Percentiles rank a stretch among this genome's conserved stretches.
Conservation (phyloP, 2,329 filamentous ascomycete species). For the Epichloe festucae region DNA sequence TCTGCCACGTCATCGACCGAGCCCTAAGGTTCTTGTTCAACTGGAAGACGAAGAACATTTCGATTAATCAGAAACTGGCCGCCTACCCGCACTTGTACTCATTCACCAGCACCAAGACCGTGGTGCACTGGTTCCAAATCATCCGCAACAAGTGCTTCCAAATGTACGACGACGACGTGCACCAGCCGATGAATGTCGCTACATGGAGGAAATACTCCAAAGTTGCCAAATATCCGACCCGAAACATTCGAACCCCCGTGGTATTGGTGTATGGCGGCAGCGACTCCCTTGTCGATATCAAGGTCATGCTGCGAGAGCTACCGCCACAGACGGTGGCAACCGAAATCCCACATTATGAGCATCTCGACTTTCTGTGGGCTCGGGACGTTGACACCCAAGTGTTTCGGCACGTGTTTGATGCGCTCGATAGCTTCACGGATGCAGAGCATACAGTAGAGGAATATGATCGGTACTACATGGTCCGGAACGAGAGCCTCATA, state of each 20-base stretch:
- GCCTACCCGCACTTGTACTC: conserved; percentile 94
- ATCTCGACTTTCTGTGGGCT: conserved; percentile 94
- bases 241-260: conserved; percentile 92
- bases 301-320: conserved; percentile 80
- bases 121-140: conserved; percentile 99
- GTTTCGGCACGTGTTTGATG: conserved; percentile 84
- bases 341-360: conserved; percentile 85
- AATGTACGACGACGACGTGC: conserved; percentile 94
- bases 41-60: conserved; percentile 79
- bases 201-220: conserved; percentile 80
- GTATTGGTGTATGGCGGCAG: conserved; percentile 87
- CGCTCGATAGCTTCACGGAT: conserved; percentile 58
- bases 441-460: conserved; percentile 46
- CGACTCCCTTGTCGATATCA: conserved; percentile 88
- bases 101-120: conserved; percentile 89
- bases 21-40: conserved; percentile 75
- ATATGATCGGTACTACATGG: conserved; percentile 43
- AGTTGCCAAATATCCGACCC: conserved; percentile 88
- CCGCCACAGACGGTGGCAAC: conserved; percentile 74
- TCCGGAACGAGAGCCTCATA: conserved; percentile 37
- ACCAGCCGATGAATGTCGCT: conserved; percentile 58
- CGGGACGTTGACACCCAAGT: conserved; percentile 71
- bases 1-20: conserved; percentile 75
- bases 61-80: conserved; percentile 76
- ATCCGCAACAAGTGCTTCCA: conserved; percentile 94